Evolutionary conservation across 768 basidiomycete species (phyloP).

Genomic region (Cantharellus anzutake): DNA sequence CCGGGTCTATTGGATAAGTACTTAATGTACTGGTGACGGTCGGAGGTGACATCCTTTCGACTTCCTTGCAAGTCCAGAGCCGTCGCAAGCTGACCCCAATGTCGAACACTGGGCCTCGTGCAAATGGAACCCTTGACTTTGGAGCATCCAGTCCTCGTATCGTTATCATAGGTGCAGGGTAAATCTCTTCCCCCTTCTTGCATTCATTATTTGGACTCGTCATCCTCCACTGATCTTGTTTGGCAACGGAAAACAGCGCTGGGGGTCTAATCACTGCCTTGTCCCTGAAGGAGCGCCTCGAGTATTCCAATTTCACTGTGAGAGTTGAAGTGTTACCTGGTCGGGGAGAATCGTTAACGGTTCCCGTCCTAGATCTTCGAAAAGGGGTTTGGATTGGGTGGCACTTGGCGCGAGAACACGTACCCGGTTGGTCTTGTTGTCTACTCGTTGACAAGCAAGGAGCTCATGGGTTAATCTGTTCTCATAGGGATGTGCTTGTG

Average conservation of each 20-base stretch:
- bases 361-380: background rate
- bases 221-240: background rate
- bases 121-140: too few species aligned
- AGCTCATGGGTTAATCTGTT: background rate
- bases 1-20: too few species aligned
- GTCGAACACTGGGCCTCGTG: too few species aligned
- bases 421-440: background rate
- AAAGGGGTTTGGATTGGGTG: background rate
- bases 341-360: background rate
- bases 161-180: background rate
- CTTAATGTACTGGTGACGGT: too few species aligned
- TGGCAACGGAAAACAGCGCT: background rate
- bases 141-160: background rate
- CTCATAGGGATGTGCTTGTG: background rate
- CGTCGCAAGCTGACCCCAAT: too few species aligned
- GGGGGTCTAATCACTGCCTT: background rate
- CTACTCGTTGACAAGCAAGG: background rate
- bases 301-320: background rate
- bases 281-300: background rate
- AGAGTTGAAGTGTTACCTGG: background rate
- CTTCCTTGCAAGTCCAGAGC: too few species aligned
- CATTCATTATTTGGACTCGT: background rate
- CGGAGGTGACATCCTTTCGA: too few species aligned
- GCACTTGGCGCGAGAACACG: background rate
- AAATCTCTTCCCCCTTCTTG: background rate